phyloP scores from a whole-genome alignment of 2,329 filamentous ascomycete genomes.

The Sporothrix globosa region DNA sequence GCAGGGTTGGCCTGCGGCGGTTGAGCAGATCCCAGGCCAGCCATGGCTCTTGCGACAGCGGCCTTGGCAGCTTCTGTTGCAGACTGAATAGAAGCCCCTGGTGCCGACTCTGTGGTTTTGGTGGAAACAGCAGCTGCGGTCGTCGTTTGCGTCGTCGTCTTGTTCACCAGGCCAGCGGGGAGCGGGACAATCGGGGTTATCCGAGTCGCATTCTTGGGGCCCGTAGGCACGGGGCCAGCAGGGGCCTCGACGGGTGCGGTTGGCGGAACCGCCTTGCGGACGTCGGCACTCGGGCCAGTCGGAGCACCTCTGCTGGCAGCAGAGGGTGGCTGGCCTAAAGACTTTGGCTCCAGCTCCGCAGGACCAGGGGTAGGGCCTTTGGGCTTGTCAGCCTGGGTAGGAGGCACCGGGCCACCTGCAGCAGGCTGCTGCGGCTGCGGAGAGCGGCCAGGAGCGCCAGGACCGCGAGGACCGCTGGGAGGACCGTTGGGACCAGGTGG shows the following conservation, averaged over 20 bases:
- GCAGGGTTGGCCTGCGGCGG: slow-evolving; percentile 28
- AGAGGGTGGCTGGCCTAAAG: slow-evolving; percentile 48
- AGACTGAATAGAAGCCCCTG: slow-evolving; percentile 57
- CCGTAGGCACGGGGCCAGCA: slow-evolving; percentile 41
- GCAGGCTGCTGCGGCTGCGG: slow-evolving; percentile 37
- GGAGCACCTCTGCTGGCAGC: slow-evolving; percentile 48
- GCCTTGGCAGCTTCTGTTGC: slow-evolving; percentile 75
- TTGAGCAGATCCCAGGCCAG: slow-evolving; percentile 58
- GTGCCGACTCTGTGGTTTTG: slow-evolving; percentile 38
- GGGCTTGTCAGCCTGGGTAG: slow-evolving; percentile 55
- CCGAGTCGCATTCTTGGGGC: slow-evolving; percentile 55
- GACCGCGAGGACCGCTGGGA: slow-evolving; percentile 38
- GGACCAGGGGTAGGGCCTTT: slow-evolving; percentile 48
- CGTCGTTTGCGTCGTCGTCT: slow-evolving; percentile 39
- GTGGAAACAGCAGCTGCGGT: slow-evolving; percentile 47
- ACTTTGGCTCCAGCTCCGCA: slow-evolving; percentile 59
- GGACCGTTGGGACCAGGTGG: slow-evolving; percentile 38
- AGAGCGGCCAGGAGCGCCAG: slow-evolving; percentile 37
- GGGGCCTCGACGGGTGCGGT: slow-evolving; percentile 34
- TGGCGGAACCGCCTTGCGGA: neutral
- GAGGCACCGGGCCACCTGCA: slow-evolving; percentile 55
- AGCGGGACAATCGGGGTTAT: slow-evolving; percentile 70
- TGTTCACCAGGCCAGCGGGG: slow-evolving; percentile 49
- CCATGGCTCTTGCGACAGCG: slow-evolving; percentile 80
- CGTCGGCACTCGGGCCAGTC: slow-evolving; percentile 43